Conservation (phyloP, 2,329 filamentous ascomycete genomes). For the Xylariaceae sp. region DNA sequence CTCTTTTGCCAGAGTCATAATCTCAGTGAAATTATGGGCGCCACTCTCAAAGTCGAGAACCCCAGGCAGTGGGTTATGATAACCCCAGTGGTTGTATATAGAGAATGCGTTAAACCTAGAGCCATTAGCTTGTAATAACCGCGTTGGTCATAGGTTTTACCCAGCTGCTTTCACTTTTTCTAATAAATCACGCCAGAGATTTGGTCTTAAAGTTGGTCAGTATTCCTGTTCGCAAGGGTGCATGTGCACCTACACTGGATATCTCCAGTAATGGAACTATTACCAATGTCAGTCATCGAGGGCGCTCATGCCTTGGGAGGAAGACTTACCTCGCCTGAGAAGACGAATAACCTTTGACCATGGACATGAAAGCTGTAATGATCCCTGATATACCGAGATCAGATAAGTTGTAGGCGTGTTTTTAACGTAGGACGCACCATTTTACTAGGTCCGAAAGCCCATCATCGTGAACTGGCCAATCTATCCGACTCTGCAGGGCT, state of each 20-base stretch:
- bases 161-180: slow-evolving; percentile 51
- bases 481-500: slow-evolving; percentile 21
- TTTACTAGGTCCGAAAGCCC: slow-evolving; percentile 42
- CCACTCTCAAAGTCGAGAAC: slow-evolving; percentile 56
- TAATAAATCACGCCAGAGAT: slow-evolving; percentile 50
- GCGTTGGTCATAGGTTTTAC: slow-evolving; percentile 27
- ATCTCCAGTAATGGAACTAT: slow-evolving; percentile 50
- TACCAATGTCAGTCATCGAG: slow-evolving; percentile 3
- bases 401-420: neutral
- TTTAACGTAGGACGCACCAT: slow-evolving; percentile 33
- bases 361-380: slow-evolving; percentile 50
- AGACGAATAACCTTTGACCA: slow-evolving; percentile 49
- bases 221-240: neutral
- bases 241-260: slow-evolving; percentile 45
- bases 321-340: slow-evolving; percentile 47
- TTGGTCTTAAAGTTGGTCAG: slow-evolving; percentile 30
- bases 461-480: slow-evolving; percentile 42
- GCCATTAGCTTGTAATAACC: neutral
- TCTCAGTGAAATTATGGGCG: slow-evolving; percentile 57
- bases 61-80: slow-evolving; percentile 45
- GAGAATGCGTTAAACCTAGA: slow-evolving; percentile 50
- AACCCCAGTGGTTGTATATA: slow-evolving; percentile 51
- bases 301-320: neutral
- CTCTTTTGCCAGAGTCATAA: slow-evolving; percentile 59
- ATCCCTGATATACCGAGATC: slow-evolving; percentile 40